Evolutionary conservation across 78 protist genomes (phyloP).

Genomic region (Tieghemostelium lacteum): DNA sequence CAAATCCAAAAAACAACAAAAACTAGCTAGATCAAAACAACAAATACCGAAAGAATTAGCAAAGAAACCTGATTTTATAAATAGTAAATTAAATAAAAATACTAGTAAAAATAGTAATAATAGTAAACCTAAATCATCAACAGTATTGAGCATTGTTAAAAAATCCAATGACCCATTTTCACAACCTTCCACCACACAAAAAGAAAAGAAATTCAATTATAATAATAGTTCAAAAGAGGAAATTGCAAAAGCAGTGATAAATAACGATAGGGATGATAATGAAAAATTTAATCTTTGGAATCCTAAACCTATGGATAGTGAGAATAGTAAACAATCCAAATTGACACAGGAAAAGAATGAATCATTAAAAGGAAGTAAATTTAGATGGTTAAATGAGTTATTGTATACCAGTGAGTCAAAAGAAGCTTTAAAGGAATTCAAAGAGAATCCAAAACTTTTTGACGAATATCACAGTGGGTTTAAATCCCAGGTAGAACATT

Average conservation of each 20-base stretch:
- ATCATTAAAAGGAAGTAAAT: constrained; percentile 68
- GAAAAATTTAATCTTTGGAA: constrained; percentile 50
- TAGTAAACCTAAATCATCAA: not conserved
- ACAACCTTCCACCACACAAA: not conserved
- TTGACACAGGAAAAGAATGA: constrained; percentile 18
- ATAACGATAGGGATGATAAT: not conserved
- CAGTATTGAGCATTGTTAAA: not conserved
- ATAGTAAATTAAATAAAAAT: not conserved
- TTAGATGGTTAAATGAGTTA: constrained; percentile 90
- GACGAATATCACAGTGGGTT: constrained; percentile 89
- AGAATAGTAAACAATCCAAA: not conserved
- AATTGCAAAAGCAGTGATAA: not conserved
- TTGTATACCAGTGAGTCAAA: constrained; percentile 84
- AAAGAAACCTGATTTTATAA: not conserved
- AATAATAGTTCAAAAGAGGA: not conserved
- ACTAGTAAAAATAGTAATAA: constrained; percentile 2
- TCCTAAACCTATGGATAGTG: constrained; percentile 36
- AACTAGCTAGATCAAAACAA: too few relatives aligned
- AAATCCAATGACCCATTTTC: not conserved
- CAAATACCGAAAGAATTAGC: too few relatives aligned
- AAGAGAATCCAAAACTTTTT: constrained; percentile 70
- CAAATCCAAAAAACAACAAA: not conserved
- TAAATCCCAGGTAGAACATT: constrained; percentile 76
- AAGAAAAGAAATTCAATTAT: not conserved
- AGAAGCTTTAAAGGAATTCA: constrained; percentile 59